Base-by-base conservation (phyloP, 805 yeast species). In the Metschnikowia shivogae region DNA sequence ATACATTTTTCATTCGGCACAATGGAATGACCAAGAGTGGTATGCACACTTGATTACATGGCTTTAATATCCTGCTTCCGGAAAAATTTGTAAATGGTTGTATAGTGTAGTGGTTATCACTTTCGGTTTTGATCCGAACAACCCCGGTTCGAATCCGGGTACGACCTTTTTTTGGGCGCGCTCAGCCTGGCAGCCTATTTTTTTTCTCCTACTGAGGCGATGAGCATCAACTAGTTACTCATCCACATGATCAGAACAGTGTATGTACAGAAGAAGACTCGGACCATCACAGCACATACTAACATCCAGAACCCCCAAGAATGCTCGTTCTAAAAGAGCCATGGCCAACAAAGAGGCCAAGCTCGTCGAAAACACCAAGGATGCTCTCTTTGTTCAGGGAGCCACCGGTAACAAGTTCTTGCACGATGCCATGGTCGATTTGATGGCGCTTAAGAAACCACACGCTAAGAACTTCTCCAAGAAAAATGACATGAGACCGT, bases 311-410 rank as follows among this genome's bases (percentile, higher is more conserved):
- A 84, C 89, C 56, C 98, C 99, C 31, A 90, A 89, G 71, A 93
- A 84, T 61, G 96, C 96, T 44, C 89, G 98, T 61, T 80, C 97
- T 45, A 93, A 93, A 72, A 82, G 99, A 67, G 98, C 96, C 6
- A 63, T 90, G 52, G 96, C 89, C 51, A 85, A 86, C 59, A 84
- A 81, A 57, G 96, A 89, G 58, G 80, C 97, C 43, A 92, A 89
- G 68, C 65, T 89, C 38, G 85, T 85, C 7, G 99, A 93, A 65
- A 90, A 93, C 65, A 81, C 84, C 50, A 93, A 93, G 67, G 78
- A 81, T 44, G 97, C 97, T 0, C 75, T 93, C 46, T 93, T 93
- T 59, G 82, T 93, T 36, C 96, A 97, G 14, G 99, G 98, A 12
- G 70, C 86, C 43, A 84, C 89, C 13, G 74, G 90, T 38, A 87